Conservation (phyloP, 2,329 filamentous ascomycete species). For the Pseudocercospora eumusae region DNA sequence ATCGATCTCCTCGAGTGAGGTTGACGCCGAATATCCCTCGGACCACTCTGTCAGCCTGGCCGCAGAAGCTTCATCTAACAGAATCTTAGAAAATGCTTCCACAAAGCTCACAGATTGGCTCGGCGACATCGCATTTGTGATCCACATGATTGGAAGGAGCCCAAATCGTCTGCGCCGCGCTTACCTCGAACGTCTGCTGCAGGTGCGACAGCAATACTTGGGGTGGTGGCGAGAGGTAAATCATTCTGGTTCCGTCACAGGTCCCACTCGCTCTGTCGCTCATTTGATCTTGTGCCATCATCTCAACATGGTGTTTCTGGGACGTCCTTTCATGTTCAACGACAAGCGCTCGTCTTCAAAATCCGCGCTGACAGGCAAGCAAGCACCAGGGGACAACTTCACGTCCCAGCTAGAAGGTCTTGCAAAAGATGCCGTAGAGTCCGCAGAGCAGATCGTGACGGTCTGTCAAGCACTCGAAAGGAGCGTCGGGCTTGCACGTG, state of each 20-base stretch:
- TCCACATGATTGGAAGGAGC: constrained; percentile 22
- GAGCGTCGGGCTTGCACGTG: constrained; percentile 36
- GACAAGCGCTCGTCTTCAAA: not conserved
- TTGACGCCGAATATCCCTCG: constrained; percentile 56
- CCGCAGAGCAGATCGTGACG: constrained; percentile 34
- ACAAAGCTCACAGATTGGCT: constrained; percentile 25
- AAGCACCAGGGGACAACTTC: not conserved
- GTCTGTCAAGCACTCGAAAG: constrained; percentile 34
- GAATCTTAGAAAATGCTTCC: constrained; percentile 19
- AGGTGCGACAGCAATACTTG: constrained; percentile 20
- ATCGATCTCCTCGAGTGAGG: constrained; percentile 56
- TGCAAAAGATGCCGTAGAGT: constrained; percentile 33
- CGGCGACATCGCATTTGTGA: constrained; percentile 21
- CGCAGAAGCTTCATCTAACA: constrained; percentile 3
- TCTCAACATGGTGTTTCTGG: constrained; percentile 23
- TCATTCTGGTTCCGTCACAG: not conserved
- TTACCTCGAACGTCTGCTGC: constrained; percentile 22
- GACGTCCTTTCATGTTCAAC: constrained; percentile 26
- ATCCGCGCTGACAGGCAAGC: not conserved
- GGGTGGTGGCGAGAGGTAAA: constrained; percentile 18
- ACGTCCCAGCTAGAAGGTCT: constrained; percentile 25
- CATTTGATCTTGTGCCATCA: constrained; percentile 22
- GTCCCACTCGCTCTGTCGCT: constrained; percentile 15
- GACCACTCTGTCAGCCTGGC: constrained; percentile 21
- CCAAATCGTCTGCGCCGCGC: constrained; percentile 18